A percentile compares a stretch with the other conserved stretches of the same genome.
These are phyloP conservation scores for Fusarium pseudonygamai DNA, from an alignment of 2,329 filamentous ascomycete genomes.

Conservation along the genomic window DNA sequence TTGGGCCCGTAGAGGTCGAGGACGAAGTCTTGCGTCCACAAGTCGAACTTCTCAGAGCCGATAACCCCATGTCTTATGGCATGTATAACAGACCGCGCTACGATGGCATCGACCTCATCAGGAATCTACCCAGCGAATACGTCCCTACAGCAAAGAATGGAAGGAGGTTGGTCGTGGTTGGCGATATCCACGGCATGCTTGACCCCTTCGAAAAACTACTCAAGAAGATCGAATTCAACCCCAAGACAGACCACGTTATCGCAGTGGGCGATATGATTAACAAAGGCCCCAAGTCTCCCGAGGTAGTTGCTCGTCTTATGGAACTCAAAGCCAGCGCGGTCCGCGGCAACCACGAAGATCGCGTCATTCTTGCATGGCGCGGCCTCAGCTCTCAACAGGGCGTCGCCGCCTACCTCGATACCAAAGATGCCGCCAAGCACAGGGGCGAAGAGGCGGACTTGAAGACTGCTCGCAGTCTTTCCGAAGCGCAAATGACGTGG, in stretches of 20 bases:
- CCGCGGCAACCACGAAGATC: conserved; percentile 93
- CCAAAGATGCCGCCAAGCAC: conserved; percentile 41
- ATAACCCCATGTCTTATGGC: conserved; percentile 54
- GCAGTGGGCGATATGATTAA: conserved; percentile 82
- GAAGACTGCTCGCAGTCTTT: conserved; percentile 64
- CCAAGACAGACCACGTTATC: conserved; percentile 73
- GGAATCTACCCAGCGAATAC: conserved; percentile 43
- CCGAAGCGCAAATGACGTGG: conserved; percentile 71
- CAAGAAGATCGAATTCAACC: conserved; percentile 69
- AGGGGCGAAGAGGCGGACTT: conserved; percentile 54
- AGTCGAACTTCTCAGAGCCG: conserved; percentile 41
- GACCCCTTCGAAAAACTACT: conserved; percentile 73
- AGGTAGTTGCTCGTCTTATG: conserved; percentile 80
- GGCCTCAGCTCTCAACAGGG: conserved; percentile 39
- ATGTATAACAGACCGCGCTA: conserved; percentile 52
- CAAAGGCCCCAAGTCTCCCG: conserved; percentile 85
- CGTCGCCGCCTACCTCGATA: conserved; percentile 42
- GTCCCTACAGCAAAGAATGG: conserved; percentile 50
- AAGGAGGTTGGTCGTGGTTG: conserved; percentile 79
- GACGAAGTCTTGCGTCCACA: conserved; percentile 6
- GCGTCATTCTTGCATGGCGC: conserved; percentile 74
- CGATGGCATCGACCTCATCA: conserved; percentile 45
- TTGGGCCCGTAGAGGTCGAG: conserved; percentile 10
- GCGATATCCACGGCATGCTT: conserved; percentile 92
- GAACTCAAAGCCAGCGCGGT: conserved; percentile 80